Conservation (phyloP, 2,329 filamentous ascomycete species). For the Fusarium mangiferae region DNA sequence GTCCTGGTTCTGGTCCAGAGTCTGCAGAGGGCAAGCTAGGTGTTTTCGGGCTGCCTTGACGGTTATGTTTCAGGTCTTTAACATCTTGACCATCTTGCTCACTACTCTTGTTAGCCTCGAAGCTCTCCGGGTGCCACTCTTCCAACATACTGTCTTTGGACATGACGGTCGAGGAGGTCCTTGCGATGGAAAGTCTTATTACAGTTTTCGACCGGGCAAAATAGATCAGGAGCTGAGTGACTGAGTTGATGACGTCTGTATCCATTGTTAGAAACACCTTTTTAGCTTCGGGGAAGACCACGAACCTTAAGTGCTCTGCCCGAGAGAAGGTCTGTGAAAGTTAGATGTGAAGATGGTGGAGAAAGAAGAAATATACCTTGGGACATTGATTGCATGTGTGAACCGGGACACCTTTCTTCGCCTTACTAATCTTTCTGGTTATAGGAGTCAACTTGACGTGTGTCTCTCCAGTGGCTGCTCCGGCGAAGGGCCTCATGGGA, state of each 20-base stretch:
- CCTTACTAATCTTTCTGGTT: conserved; percentile 66
- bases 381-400: conserved; percentile 64
- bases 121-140: background rate
- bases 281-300: conserved; percentile 2
- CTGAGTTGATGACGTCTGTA: conserved; percentile 69
- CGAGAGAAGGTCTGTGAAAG: conserved; percentile 66
- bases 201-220: conserved; percentile 64
- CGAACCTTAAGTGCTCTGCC: conserved; percentile 70
- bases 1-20: conserved; percentile 20
- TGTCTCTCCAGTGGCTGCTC: conserved; percentile 48
- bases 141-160: conserved; percentile 51
- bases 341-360: conserved; percentile 6
- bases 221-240: conserved; percentile 64
- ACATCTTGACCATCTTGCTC: conserved; percentile 31
- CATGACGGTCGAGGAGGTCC: conserved; percentile 69
- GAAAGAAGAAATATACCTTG: conserved; percentile 54
- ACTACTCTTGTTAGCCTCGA: conserved; percentile 32
- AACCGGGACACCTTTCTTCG: conserved; percentile 69
- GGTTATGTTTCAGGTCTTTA: conserved; percentile 4
- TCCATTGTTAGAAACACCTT: conserved; percentile 39
- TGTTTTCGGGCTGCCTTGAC: conserved; percentile 30
- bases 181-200: conserved; percentile 67
- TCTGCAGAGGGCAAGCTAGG: conserved; percentile 21
- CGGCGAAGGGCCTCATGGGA: conserved; percentile 55
- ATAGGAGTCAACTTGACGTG: conserved; percentile 66